Conservation (phyloP, 2,329 filamentous ascomycete genomes). For the Ascochyta rabiei region DNA sequence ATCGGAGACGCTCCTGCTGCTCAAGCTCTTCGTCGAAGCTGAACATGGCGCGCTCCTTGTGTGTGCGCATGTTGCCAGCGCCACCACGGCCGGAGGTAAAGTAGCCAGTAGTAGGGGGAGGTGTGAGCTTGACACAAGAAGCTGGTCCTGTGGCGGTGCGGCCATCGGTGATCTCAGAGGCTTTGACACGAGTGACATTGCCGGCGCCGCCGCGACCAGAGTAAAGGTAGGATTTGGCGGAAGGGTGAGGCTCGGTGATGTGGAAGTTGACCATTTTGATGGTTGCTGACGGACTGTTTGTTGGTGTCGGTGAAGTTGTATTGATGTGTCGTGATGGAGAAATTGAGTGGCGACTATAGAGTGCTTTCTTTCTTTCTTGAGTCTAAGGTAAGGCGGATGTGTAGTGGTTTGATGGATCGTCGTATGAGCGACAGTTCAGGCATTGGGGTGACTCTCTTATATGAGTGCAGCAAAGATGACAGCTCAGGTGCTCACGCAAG, state of each 20-base stretch:
- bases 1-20: constrained; percentile 60
- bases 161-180: constrained; percentile 59
- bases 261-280: constrained; percentile 54
- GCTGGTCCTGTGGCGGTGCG: constrained; percentile 54
- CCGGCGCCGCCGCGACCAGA: constrained; percentile 64
- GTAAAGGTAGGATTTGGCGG: constrained; percentile 59
- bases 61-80: constrained; percentile 66
- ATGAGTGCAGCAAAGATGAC: constrained; percentile 12
- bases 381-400: constrained; percentile 20
- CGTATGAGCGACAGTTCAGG: constrained; percentile 5
- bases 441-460: constrained; percentile 7
- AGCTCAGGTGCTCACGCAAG: constrained; percentile 20
- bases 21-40: constrained; percentile 72
- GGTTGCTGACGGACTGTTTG: constrained; percentile 17
- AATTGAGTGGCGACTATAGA: constrained; percentile 18
- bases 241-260: constrained; percentile 67
- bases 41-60: constrained; percentile 65
- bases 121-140: constrained; percentile 56
- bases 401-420: constrained; percentile 17
- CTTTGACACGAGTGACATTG: constrained; percentile 62
- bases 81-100: constrained; percentile 72
- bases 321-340: constrained; percentile 5
- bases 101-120: constrained; percentile 54
- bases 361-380: constrained; percentile 1
- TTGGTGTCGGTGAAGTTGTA: background rate